Evolutionary conservation across 371 early-diverging fungal species (phyloP).

Genomic region (Sporodiniella umbellata): DNA sequence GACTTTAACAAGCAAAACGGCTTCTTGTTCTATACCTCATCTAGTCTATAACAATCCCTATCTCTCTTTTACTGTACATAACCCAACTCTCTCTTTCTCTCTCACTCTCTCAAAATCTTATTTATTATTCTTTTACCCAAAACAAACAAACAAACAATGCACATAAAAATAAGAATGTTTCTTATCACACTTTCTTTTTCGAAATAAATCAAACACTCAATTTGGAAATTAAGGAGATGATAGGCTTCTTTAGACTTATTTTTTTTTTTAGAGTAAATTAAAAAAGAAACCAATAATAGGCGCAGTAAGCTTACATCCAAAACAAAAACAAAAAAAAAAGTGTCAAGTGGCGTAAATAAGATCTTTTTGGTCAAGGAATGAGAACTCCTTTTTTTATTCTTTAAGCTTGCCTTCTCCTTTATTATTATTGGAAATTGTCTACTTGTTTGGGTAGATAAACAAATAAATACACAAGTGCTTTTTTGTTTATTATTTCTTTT

Average conservation of each 20-base stretch:
- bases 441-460: background rate
- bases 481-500: too few relatives aligned
- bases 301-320: too few relatives aligned
- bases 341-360: too few relatives aligned
- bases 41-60: constrained; percentile 5
- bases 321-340: background rate
- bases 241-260: background rate
- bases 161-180: background rate
- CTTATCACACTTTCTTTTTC: background rate
- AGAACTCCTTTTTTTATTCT: too few relatives aligned
- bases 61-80: background rate
- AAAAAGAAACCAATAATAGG: too few relatives aligned
- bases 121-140: background rate
- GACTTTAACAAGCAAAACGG: constrained; percentile 12
- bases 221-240: constrained; percentile 1
- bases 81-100: background rate
- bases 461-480: background rate
- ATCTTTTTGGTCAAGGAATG: too few relatives aligned
- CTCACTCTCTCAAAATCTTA: too few relatives aligned
- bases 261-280: too few relatives aligned
- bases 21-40: constrained; percentile 14
- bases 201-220: background rate
- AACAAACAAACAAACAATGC: background rate
- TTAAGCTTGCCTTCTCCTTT: background rate
- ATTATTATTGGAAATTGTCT: background rate